A percentile compares a stretch with the other conserved stretches of the same genome.
These are phyloP conservation scores for Crotalaria pallida DNA, from an alignment of 306 rosid genomes.

Conservation along the genomic window DNA sequence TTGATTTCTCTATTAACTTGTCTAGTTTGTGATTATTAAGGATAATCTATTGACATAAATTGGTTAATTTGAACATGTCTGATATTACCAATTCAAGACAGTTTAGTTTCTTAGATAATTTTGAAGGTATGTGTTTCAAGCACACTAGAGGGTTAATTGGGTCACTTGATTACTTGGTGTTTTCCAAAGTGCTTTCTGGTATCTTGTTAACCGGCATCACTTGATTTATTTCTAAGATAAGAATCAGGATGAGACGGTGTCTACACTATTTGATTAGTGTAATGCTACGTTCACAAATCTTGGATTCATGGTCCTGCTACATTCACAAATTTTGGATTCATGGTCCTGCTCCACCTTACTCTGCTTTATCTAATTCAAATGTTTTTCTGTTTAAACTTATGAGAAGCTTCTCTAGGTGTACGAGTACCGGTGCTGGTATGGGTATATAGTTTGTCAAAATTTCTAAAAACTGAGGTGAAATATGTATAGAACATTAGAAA, in stretches of 20 bases:
- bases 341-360: neutral
- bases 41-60: neutral
- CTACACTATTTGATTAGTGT: neutral
- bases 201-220: neutral
- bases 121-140: neutral
- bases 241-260: neutral
- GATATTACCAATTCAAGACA: neutral
- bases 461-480: too few species aligned
- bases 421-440: too few species aligned
- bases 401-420: neutral
- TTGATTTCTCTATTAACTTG: neutral
- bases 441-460: too few species aligned
- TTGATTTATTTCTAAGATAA: conserved; percentile 8
- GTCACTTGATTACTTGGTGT: neutral
- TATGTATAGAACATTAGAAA: too few species aligned
- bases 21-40: conserved; percentile 7
- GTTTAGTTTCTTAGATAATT: neutral
- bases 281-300: neutral
- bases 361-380: neutral
- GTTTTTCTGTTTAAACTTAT: neutral
- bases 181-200: neutral
- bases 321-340: neutral
- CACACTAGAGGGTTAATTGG: conserved; percentile 7
- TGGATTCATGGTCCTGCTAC: neutral
- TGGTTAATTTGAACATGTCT: neutral